A percentile compares a stretch with the other conserved stretches of the same genome.
Evolutionary conservation across 768 basidiomycete genomes (phyloP).

Genomic region (Ephemerocybe angulata): DNA sequence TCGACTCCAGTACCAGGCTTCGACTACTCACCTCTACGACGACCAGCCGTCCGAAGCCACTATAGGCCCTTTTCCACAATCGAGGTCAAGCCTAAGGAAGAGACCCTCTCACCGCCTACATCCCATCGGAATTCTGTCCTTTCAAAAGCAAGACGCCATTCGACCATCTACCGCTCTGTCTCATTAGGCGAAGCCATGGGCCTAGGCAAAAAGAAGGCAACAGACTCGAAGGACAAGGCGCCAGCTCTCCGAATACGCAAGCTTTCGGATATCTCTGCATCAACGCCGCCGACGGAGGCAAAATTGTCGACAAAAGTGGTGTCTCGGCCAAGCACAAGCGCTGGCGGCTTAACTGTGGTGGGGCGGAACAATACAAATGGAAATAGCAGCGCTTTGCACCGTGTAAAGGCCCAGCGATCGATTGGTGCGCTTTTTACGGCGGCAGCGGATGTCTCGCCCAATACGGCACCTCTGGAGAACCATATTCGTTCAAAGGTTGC

Average conservation of each 20-base stretch:
- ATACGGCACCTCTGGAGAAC: conserved; percentile 4
- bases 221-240: conserved; percentile 19
- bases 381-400: conserved; percentile 6
- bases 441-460: conserved; percentile 4
- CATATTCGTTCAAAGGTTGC: conserved; percentile 7
- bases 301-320: conserved; percentile 3
- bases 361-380: conserved; percentile 1
- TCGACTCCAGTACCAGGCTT: conserved; percentile 5
- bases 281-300: conserved; percentile 8
- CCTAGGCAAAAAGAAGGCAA: conserved; percentile 28
- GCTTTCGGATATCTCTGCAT: conserved; percentile 7
- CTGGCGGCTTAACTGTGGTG: not conserved
- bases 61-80: conserved; percentile 40
- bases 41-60: conserved; percentile 24
- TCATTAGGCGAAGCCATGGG: conserved; percentile 35
- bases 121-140: conserved; percentile 4
- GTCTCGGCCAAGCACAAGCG: conserved; percentile 12
- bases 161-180: conserved; percentile 24
- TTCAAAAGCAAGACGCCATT: conserved; percentile 2
- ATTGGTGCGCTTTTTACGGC: conserved; percentile 30
- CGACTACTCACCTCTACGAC: conserved; percentile 6
- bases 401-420: conserved; percentile 37
- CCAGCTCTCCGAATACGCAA: conserved; percentile 8
- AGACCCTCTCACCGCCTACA: not conserved
- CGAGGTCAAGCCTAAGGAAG: conserved; percentile 19